Conservation (phyloP, 2,329 filamentous ascomycete genomes). For the Fusarium phyllophilum region DNA sequence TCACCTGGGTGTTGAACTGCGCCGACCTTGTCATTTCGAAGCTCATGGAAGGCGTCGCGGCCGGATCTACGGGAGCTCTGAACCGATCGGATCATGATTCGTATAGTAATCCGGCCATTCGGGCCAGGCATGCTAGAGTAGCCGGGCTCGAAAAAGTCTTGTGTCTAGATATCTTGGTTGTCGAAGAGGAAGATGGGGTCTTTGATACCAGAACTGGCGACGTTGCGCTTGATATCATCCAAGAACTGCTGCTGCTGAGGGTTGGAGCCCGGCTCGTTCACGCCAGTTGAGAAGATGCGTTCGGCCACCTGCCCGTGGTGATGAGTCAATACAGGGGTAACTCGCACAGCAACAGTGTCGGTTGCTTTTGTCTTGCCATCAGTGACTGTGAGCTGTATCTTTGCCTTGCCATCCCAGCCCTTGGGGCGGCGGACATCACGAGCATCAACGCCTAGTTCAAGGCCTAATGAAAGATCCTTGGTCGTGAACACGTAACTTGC, state of each 20-base stretch:
- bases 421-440: slow-evolving; percentile 42
- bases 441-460: slow-evolving; percentile 49
- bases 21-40: slow-evolving; percentile 44
- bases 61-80: slow-evolving; percentile 46
- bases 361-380: slow-evolving; percentile 28
- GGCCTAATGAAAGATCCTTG: slow-evolving; percentile 42
- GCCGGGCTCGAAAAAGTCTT: slow-evolving; percentile 53
- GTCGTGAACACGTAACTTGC: slow-evolving; percentile 42
- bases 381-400: slow-evolving; percentile 45
- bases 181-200: slow-evolving; percentile 21
- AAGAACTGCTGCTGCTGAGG: background rate
- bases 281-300: slow-evolving; percentile 27
- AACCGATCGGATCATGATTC: slow-evolving; percentile 46
- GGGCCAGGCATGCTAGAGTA: slow-evolving; percentile 54
- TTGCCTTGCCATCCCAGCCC: slow-evolving; percentile 45
- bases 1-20: slow-evolving; percentile 43
- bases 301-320: slow-evolving; percentile 49
- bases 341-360: slow-evolving; percentile 46
- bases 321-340: slow-evolving; percentile 51
- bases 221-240: slow-evolving; percentile 5
- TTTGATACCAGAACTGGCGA: slow-evolving; percentile 3
- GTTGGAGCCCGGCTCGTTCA: background rate
- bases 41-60: slow-evolving; percentile 45
- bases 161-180: slow-evolving; percentile 46
- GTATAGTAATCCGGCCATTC: slow-evolving; percentile 45